Base-by-base conservation (phyloP, 108 stramenopile species). In the Schizochytrium sp. region DNA sequence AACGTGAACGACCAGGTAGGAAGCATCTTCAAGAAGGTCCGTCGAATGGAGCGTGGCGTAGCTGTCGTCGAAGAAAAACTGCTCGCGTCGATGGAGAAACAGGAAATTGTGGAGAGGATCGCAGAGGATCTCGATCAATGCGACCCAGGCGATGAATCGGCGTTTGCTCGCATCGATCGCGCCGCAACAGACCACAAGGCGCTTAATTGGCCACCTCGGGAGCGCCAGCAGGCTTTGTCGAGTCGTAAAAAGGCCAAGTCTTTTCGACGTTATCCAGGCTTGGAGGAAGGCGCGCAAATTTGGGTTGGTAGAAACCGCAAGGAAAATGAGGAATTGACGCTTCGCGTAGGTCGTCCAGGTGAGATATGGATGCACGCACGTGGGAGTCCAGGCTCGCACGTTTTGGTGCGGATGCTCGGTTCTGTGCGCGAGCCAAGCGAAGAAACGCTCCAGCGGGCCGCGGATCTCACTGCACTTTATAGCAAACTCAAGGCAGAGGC, bases 371-470 rank as follows among this genome's bases (percentile, higher is more conserved):
- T 83, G 76, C 76, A 83, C 51, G 76, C 76, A 6, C 48, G 48
- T 83, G 76, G 76, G 2, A 53, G 76, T 23, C 51, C 76, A n/a
- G 76, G 76, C n/a, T 83, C 76, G 10, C 76, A 83, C 76, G 76
- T 83, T 6, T 6, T 83, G 6, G 23, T 83, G 12, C 76, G 76
- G 5, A 53, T 53, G 76, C 4, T 53, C 6, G 76, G 76, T 18
- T 6, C 45, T 6, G 1, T 83, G 19, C 14, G 48, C 16, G 23
- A 12, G 48, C 45, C 51, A 16, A 12, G 48, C 6, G 25, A 53
- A 28, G 48, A 47, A 34, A 83, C 76, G 10, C 6, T 83, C 2
- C 76, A 83, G 48, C 45, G 51, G 51, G 76, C 76, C n/a, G 76
- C 76, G n/a, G 76, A 83, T 45, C 51, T 83, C 19, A 53, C 76